These are phyloP conservation scores for Prunus dulcis DNA, from an alignment of 306 rosid genomes.

Conservation along the genomic window DNA sequence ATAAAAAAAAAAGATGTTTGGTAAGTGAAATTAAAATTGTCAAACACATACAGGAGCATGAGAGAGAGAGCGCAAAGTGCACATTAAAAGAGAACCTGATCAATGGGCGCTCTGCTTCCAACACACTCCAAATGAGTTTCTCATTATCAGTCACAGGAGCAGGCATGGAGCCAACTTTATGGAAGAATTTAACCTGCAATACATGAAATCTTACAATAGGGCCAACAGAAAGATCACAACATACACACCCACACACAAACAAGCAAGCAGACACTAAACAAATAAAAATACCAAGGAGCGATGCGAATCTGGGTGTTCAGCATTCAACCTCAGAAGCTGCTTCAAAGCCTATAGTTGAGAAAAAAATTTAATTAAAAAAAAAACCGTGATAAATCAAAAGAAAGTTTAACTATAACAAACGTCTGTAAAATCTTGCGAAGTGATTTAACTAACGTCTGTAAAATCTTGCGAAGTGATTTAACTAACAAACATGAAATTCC, in stretches of 20 bases:
- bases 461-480: background rate
- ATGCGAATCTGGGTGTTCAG: slow-evolving; percentile 93
- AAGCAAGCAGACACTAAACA: background rate
- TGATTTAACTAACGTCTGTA: background rate
- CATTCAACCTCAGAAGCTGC: slow-evolving; percentile 83
- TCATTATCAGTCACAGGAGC: slow-evolving; percentile 67
- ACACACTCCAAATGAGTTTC: slow-evolving; percentile 82
- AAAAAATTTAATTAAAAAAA: background rate
- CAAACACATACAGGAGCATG: background rate
- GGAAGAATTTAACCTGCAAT: slow-evolving; percentile 84
- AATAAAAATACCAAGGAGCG: slow-evolving; percentile 66
- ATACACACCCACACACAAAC: background rate
- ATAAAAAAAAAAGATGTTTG: slow-evolving; percentile 22
- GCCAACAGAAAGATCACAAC: slow-evolving; percentile 8
- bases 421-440: background rate
- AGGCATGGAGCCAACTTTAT: slow-evolving; percentile 63
- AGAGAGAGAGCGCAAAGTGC: background rate
- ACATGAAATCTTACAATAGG: slow-evolving; percentile 18
- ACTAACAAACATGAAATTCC: background rate
- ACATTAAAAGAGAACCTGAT: slow-evolving; percentile 55
- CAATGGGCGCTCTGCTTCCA: slow-evolving; percentile 82
- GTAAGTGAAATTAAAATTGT: background rate
- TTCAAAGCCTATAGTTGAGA: slow-evolving; percentile 68
- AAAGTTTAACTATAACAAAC: background rate
- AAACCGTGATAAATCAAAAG: background rate